phyloP scores from a whole-genome alignment of 495 filamentous ascomycete genomes.

The Penicillium cataractarum region DNA sequence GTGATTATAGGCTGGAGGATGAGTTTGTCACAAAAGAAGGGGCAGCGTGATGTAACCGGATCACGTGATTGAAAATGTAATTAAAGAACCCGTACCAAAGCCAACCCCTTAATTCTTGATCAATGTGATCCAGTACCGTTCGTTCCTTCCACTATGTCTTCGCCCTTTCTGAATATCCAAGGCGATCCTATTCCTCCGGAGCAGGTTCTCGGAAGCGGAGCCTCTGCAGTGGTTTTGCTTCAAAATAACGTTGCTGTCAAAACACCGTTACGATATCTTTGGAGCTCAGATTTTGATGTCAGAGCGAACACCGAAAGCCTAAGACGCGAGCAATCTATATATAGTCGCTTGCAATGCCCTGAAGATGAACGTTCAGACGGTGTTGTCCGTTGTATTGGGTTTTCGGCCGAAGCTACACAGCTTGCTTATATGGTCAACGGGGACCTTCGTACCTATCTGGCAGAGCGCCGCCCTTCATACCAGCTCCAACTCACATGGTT shows the following conservation, averaged over 20 bases:
- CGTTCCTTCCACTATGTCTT: conserved; percentile 5
- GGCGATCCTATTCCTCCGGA: conserved; percentile 20
- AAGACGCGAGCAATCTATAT: conserved; percentile 31
- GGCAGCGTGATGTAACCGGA: too few relatives aligned
- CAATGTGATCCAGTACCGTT: not conserved
- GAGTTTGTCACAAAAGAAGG: too few relatives aligned
- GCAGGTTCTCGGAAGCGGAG: conserved; percentile 24
- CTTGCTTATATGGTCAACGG: conserved; percentile 33
- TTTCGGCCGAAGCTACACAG: conserved; percentile 23
- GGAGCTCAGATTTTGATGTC: conserved; percentile 27
- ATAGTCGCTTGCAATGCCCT: conserved; percentile 23
- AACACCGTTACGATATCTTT: conserved; percentile 23
- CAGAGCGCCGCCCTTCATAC: conserved; percentile 18
- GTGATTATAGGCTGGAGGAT: too few relatives aligned
- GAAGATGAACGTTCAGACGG: conserved; percentile 19
- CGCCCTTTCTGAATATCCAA: conserved; percentile 16
- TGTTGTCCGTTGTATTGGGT: conserved; percentile 25
- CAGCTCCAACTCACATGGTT: conserved; percentile 33
- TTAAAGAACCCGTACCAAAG: too few relatives aligned
- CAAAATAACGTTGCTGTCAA: conserved; percentile 28
- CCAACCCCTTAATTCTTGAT: not conserved
- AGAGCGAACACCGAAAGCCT: conserved; percentile 25
- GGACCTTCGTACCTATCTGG: conserved; percentile 29
- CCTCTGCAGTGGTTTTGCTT: conserved; percentile 27
- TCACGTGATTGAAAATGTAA: too few relatives aligned